Evolutionary conservation across 1,284 basidiomycete species (phyloP).

Genomic region (Leccinum griseonigrum): DNA sequence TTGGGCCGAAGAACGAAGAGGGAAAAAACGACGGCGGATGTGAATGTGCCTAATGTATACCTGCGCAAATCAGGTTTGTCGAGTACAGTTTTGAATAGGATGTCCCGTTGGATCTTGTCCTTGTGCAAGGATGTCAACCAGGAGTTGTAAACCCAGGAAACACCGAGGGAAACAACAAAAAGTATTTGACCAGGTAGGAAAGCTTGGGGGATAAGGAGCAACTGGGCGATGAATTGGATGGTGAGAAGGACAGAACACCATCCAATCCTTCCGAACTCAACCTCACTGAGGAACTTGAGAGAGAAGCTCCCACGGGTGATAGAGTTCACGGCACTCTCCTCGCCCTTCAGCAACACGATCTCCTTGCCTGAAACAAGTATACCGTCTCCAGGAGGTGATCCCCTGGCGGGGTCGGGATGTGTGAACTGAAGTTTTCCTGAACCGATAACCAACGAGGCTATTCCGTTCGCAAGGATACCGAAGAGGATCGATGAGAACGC

Average conservation of each 20-base stretch:
- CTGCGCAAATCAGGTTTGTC: fast-evolving
- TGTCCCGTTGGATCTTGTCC: neutral
- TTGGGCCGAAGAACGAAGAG: neutral
- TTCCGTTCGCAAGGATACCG: neutral
- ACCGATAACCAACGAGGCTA: neutral
- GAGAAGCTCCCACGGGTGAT: neutral
- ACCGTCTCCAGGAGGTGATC: neutral
- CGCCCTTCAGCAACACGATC: neutral
- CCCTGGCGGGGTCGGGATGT: neutral
- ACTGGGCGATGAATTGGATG: neutral
- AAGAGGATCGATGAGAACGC: neutral
- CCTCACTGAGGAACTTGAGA: neutral
- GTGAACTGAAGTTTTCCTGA: neutral
- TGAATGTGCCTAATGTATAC: neutral
- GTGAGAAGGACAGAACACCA: neutral
- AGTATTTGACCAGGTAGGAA: constrained; percentile 4
- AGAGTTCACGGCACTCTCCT: neutral
- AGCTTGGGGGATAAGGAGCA: constrained; percentile 1
- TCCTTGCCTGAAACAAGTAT: neutral
- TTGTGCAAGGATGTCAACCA: neutral
- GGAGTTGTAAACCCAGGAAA: neutral
- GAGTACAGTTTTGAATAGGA: neutral
- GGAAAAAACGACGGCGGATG: neutral
- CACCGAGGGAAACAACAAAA: constrained; percentile 1
- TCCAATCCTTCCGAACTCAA: neutral